A percentile compares a stretch with the other conserved stretches of the same genome.
Evolutionary conservation across 345 rosid genomes (phyloP).

Genomic region (Acer saccharum): DNA sequence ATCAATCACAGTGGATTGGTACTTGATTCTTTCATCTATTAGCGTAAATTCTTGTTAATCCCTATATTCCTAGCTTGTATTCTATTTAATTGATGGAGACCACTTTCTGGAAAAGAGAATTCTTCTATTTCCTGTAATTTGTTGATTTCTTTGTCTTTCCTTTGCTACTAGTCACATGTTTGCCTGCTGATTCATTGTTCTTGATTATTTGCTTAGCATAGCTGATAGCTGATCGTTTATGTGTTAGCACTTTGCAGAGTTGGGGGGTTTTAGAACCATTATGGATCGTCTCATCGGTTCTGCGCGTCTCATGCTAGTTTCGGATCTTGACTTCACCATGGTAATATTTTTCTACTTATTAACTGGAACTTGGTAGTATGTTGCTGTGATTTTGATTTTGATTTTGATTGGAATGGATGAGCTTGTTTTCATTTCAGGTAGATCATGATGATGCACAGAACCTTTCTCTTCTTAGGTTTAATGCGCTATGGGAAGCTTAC

Average conservation of each 20-base stretch:
- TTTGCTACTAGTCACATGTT: too few relatives aligned
- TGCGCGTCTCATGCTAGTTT: constrained; percentile 75
- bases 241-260: not conserved
- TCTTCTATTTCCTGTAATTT: too few relatives aligned
- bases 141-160: too few relatives aligned
- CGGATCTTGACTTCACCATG: constrained; percentile 90
- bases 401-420: not conserved
- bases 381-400: not conserved
- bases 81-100: too few relatives aligned
- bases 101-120: too few relatives aligned
- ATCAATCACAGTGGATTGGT: too few relatives aligned
- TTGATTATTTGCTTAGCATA: too few relatives aligned
- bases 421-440: constrained; percentile 44
- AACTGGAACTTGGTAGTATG: not conserved
- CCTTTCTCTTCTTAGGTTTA: constrained; percentile 70
- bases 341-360: constrained; percentile 25
- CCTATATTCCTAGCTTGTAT: too few relatives aligned
- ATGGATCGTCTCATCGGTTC: constrained; percentile 67
- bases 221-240: too few relatives aligned
- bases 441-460: constrained; percentile 77
- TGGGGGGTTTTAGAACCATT: not conserved
- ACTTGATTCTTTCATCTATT: too few relatives aligned
- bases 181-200: too few relatives aligned
- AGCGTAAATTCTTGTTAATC: too few relatives aligned
- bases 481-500: constrained; percentile 83